Evolutionary conservation across 2,329 filamentous ascomycete species (phyloP), one percentile per base, ranked within the genome.

Genomic region (Clathrospora elynae): DNA sequence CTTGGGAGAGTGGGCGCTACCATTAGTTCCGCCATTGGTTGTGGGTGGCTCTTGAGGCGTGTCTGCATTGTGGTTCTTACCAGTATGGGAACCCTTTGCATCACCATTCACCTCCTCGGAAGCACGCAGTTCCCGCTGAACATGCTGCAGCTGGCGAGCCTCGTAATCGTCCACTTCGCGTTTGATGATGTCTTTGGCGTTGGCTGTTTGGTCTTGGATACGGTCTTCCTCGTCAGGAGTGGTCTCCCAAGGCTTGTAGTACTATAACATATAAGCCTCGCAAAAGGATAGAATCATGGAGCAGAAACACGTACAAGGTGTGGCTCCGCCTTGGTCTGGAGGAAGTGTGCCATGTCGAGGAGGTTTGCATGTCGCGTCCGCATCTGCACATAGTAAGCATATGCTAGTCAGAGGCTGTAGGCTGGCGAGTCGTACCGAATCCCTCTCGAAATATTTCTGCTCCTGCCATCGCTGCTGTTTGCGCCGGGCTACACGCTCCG

Each of bases 231-330:
- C 86, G 30, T 81, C 77, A 4, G 75, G 68, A 20, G 82, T 83
- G 42, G 88, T 76, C 57, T 90, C 84, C 86, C 87, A 95, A 1
- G 92, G 92, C 31, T 86, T 84, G 70, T 93, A 96, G 68, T 87
- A 92, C 90, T 96, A 53, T 28, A 36, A 9, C 24, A 13, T 25
- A 25, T 71, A 35, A 53, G 59, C 69, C 18, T 40, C 13, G 3
- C 10, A 10, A n/a, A 20, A 10, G 8, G 6, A 8, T 24, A 5
- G 19, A 6, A 18, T n/a, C 13, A 16, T 40, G 12, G 29, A 20
- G 25, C 20, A 24, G 18, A 9, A 34, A 12, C 19, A 77, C 87
- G 64, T 77, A 95, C 90, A 61, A 96, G 75, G 53, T 74, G 80
- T 2, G 92, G 92, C 57, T 85, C 77, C 25, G 84, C 74, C 55